Evolutionary conservation across 2,329 filamentous ascomycete species (phyloP).

Genomic region (Coniochaeta sp.): DNA sequence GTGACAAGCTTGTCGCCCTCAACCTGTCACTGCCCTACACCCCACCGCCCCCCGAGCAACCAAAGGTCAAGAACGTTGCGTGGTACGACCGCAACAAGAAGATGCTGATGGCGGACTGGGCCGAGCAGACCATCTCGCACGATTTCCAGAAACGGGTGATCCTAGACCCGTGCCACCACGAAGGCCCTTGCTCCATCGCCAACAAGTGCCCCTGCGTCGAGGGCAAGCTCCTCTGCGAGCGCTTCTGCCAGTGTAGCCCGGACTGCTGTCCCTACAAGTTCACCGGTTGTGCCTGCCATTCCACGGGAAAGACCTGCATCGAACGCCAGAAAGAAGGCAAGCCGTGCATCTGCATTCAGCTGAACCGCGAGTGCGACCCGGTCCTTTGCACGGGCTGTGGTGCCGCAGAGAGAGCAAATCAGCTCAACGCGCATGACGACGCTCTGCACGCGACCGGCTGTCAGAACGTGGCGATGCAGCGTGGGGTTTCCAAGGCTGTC

Average conservation of each 20-base stretch:
- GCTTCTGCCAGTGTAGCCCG: conserved; percentile 58
- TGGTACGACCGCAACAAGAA: conserved; percentile 54
- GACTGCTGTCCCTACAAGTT: conserved; percentile 56
- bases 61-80: conserved; percentile 35
- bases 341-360: conserved; percentile 62
- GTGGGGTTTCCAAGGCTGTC: conserved; percentile 56
- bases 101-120: conserved; percentile 45
- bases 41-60: conserved; percentile 16
- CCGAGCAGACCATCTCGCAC: conserved; percentile 46
- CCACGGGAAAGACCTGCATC: conserved; percentile 50
- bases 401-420: conserved; percentile 60
- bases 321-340: conserved; percentile 45
- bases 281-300: conserved; percentile 58
- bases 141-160: conserved; percentile 49
- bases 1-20: conserved; percentile 33
- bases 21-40: conserved; percentile 22
- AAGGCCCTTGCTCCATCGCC: conserved; percentile 54
- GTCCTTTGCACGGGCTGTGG: conserved; percentile 67
- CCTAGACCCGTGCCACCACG: conserved; percentile 61
- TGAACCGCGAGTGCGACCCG: conserved; percentile 76
- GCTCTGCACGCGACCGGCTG: conserved; percentile 52
- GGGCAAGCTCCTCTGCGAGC: conserved; percentile 61
- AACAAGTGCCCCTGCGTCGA: conserved; percentile 56
- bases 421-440: conserved; percentile 55
- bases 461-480: conserved; percentile 66